These are phyloP conservation scores for Xylariaceae sp. DNA, from an alignment of 2,329 filamentous ascomycete species.

Conservation along the genomic window DNA sequence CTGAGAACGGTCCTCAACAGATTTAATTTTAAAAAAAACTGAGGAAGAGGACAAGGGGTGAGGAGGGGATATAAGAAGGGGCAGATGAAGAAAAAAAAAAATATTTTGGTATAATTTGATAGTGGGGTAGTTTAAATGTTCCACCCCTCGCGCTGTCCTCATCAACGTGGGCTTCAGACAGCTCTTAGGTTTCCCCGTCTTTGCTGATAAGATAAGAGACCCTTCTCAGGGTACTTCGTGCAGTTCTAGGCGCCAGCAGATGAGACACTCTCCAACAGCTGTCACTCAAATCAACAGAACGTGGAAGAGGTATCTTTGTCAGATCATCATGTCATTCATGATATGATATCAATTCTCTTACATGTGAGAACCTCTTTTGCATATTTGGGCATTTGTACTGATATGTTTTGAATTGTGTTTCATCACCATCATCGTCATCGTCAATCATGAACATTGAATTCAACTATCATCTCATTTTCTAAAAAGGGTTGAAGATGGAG, in stretches of 20 bases:
- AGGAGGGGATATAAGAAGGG: background rate
- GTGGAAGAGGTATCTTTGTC: background rate
- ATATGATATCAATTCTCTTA: too few relatives aligned
- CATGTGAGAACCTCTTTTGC: too few relatives aligned
- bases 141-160: background rate
- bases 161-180: background rate
- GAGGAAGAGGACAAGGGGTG: conserved; percentile 11
- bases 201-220: conserved; percentile 15
- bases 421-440: background rate
- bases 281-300: background rate
- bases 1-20: conserved; percentile 5
- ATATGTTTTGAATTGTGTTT: background rate
- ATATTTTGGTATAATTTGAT: conserved; percentile 17
- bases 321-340: too few relatives aligned
- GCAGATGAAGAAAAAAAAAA: conserved; percentile 12
- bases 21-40: conserved; percentile 10
- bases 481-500: background rate
- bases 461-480: background rate
- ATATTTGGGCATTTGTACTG: background rate
- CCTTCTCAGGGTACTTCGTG: conserved; percentile 3
- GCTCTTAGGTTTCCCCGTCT: background rate
- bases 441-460: background rate
- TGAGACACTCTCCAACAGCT: background rate
- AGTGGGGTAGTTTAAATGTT: conserved; percentile 12
- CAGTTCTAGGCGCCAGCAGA: background rate